Evolutionary conservation across 192 early-diverging fungal genomes (phyloP).

Genomic region (Umbelopsis ramanniana): DNA sequence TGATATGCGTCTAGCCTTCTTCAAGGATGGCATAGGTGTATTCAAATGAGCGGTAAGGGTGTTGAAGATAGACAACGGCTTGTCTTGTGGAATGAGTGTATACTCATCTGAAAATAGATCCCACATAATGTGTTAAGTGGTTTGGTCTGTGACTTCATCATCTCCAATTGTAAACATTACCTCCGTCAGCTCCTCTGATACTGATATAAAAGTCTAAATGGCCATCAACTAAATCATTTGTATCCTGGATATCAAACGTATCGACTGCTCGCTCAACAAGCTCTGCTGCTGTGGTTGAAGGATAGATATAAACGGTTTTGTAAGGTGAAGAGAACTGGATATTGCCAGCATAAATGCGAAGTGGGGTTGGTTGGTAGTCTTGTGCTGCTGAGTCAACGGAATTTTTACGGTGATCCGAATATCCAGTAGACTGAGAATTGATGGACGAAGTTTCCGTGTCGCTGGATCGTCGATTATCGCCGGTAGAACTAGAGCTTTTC

Average conservation of each 20-base stretch:
- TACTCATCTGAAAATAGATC: conserved; percentile 40
- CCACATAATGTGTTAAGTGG: not conserved
- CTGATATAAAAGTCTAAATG: conserved; percentile 47
- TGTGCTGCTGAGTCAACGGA: conserved; percentile 9
- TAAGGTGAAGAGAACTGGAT: conserved; percentile 44
- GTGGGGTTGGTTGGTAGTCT: conserved; percentile 18
- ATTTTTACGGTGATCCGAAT: conserved; percentile 21
- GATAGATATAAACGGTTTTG: conserved; percentile 46
- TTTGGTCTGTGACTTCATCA: not conserved
- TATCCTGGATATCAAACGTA: conserved; percentile 44
- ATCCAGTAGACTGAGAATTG: conserved; percentile 38
- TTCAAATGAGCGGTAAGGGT: conserved; percentile 51
- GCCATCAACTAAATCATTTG: conserved; percentile 29
- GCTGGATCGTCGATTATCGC: conserved; percentile 18
- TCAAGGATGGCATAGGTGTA: conserved; percentile 53
- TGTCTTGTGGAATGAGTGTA: conserved; percentile 52
- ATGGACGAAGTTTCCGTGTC: conserved; percentile 33
- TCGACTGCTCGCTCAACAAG: conserved; percentile 50
- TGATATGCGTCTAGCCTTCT: conserved; percentile 47
- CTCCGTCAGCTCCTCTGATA: conserved; percentile 54
- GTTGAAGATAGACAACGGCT: conserved; percentile 56
- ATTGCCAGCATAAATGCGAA: conserved; percentile 55
- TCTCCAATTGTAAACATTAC: conserved; percentile 25
- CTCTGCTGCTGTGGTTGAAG: conserved; percentile 46
- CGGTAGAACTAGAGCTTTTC: conserved; percentile 31